Conservation (phyloP, 2,329 filamentous ascomycete genomes). For the Penicillium polonicum region DNA sequence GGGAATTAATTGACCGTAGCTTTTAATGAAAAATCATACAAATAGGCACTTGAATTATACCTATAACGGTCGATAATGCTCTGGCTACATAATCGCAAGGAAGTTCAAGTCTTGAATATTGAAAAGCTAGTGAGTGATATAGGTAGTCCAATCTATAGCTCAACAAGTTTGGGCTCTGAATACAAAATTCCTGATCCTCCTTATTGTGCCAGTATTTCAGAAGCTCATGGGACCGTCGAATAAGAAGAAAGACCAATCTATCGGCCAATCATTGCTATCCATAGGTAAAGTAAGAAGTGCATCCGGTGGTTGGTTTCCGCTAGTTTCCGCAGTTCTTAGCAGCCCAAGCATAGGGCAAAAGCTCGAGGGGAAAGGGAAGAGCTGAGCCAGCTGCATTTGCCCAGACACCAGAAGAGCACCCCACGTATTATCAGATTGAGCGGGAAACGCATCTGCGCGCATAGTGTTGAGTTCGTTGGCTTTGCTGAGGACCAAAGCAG, state of each 20-base stretch:
- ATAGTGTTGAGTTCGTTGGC: not conserved
- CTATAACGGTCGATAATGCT: too few relatives aligned
- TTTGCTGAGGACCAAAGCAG: not conserved
- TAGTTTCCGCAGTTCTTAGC: not conserved
- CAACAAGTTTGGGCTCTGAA: too few relatives aligned
- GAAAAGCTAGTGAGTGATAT: too few relatives aligned
- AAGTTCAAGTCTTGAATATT: too few relatives aligned
- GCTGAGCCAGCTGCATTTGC: not conserved
- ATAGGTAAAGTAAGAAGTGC: not conserved
- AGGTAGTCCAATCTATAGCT: too few relatives aligned
- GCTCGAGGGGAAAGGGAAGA: slow-evolving; percentile 1
- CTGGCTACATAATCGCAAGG: too few relatives aligned
- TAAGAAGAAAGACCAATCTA: slow-evolving; percentile 6
- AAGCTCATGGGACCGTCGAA: not conserved
- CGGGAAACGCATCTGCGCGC: not conserved
- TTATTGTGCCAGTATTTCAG: not conserved
- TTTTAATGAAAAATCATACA: too few relatives aligned
- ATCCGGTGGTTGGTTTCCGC: not conserved
- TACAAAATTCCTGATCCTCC: too few relatives aligned
- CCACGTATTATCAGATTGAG: not conserved
- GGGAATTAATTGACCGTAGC: not conserved
- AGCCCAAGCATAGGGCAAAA: slow-evolving; percentile 5
- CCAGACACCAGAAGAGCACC: not conserved
- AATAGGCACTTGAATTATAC: too few relatives aligned
- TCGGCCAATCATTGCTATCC: slow-evolving; percentile 4